Base-by-base conservation (phyloP, 768 basidiomycete genomes). In the Podaxis carcinomalis region DNA sequence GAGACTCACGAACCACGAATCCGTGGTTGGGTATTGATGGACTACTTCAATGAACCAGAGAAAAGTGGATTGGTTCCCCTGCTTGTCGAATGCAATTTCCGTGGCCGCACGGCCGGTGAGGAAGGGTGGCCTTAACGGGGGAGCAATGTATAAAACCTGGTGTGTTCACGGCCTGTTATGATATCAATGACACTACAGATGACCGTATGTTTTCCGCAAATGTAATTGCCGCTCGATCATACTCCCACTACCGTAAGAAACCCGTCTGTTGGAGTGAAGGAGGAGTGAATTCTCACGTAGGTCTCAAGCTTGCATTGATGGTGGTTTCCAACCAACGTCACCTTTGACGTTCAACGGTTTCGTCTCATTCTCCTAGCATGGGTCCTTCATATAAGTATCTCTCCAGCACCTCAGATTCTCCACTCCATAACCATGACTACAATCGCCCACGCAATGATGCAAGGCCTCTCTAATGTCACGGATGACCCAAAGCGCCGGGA, bases 61-160 rank as follows among this genome's bases (percentile, higher is more conserved):
- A 73, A 77, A 25, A 78, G 66, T 27, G 67, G 76, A 2, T 64
- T 93, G 36, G 78, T 88, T 2, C 83, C 87, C 0, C 71, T 94
- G 6, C 72, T 93, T 7, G 80, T 93, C 13, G 92, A 93, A 65
- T 91, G 87, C 68, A 93, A 93, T 68, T 93, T 83, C 69, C 76
- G 80, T 63, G 87, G 85, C 46, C 70, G 78, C 59, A 73, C 57
- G 51, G 50, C 40, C 7, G 77, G 78, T 1, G 76, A 78, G 63
- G 80, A 81, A 64, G 79, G 80, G 1, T 79, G 77, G 77, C 62
- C 65, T 73, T 61, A 64, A 47, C 21, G 14, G 14, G 13, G 27
- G 10, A 19, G 27, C 27, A 28, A 28, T 28, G 5, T 28, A 28
- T 28, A 28, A 27, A 27, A 28, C 5, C 27, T 28, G 27, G 27